Evolutionary conservation across 108 stramenopile species (phyloP), one percentile per base, ranked within the genome.

Genomic region (Schizochytrium sp.): DNA sequence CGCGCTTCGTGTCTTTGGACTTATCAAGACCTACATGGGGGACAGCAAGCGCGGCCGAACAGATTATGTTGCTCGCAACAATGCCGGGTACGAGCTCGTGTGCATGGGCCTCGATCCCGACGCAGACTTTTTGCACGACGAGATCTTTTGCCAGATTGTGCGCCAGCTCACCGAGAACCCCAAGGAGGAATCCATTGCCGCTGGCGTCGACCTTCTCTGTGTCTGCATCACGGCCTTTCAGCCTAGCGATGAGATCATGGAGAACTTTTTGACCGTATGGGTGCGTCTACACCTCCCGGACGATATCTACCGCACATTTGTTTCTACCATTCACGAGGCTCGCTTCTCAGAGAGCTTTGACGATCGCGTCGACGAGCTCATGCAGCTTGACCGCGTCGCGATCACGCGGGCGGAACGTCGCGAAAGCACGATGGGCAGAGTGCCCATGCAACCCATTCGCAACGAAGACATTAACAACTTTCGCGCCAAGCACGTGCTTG

Each of bases 161-260:
- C 93, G 92, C 87, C 93, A 94, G 92, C 93, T 94, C 58, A 90
- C 88, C 5, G 87, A 89, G 44, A 94, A 94, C 90, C 91, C 93
- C 6, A 88, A 57, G 55, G 57, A 51, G 34, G 91, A 48, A 4
- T 89, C 88, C 29, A 34, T 57, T 6, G 87, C 89, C 57, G 87
- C 88, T 19, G 93, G 92, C 60, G 93, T 93, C 91, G 93, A 93
- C 72, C 72, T 94, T 43, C 59, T 94, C 44, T 88, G 60, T 34
- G 41, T 92, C 53, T 51, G 87, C 16, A 72, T 94, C 44, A 69
- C 69, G 44, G 59, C 87, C 48, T 92, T 93, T 72, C 93, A 92
- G 12, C 93, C 93, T 18, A 76, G 72, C 55, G 91, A 93, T 4
- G 90, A 91, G 72, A 55, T 72, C 28, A 16, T 93, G 48, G 93